Base-by-base conservation (phyloP, 495 filamentous ascomycete genomes). In the Hypoxylon cercidicola region DNA sequence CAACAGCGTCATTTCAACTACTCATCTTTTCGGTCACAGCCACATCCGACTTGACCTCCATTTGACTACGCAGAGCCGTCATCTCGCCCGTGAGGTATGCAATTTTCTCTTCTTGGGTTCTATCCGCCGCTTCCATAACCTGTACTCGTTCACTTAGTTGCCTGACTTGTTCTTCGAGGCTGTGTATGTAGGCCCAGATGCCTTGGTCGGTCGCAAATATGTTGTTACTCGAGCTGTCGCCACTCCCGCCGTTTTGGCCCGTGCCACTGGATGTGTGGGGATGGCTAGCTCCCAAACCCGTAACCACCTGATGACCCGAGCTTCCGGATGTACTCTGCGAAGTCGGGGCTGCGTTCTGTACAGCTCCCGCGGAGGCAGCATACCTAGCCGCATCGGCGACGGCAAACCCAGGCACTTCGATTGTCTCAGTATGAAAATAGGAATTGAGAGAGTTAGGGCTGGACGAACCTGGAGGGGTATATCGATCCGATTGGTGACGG, bases 101-200 rank as follows among this genome's bases (percentile, higher is more conserved):
- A 18, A 81, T 77, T 55, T 76, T 72, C 1, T 78, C 76, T 32
- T 79, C 74, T 35, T 75, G 71, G 35, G 64, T 66, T 45, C 72
- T 72, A 40, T 74, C 75, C 8, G 59, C 58, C 28, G 61, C 72
- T 43, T 85, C 84, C 72, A 85, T 77, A 13, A 60, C 44, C 23
- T 67, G 68, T n/a, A 81, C 58, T 56, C 73, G 76, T 25, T 78
- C 78, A 28, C 66, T 28, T 45, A 79, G 61, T 48, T 76, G 70
- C 50, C 80, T 79, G 11, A 84, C 69, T 63, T 76, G 74, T 2
- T 79, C 79, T 37, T 85, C 82, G 11, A 85, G 72, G n/a, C 72
- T 74, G 35, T 82, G 80, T 44, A 84, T 76, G 63, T 84, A 84
- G 4, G 76, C 60, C 79, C 77, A 83, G 9, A 85, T 59, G 15